These are phyloP conservation scores for Tillandsia leiboldiana DNA, from an alignment of 176 grass and related monocot species.

Conservation along the genomic window DNA sequence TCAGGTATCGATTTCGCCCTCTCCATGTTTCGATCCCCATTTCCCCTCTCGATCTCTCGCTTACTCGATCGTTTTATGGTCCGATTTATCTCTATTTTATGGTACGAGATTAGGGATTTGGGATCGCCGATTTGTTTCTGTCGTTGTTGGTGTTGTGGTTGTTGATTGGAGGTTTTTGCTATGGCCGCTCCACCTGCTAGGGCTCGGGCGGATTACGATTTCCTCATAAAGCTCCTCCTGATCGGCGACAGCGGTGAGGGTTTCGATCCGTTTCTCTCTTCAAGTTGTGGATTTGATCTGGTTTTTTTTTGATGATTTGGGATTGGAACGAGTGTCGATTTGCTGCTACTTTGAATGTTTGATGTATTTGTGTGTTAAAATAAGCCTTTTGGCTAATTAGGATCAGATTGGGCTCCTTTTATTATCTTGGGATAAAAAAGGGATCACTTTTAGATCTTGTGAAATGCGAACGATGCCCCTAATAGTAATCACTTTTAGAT, in stretches of 20 bases:
- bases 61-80: neutral
- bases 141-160: neutral
- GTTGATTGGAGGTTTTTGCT: neutral
- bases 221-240: constrained; percentile 23
- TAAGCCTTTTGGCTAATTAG: too few relatives aligned
- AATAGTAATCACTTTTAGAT: too few relatives aligned
- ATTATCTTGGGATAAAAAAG: too few relatives aligned
- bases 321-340: too few relatives aligned
- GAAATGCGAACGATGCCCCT: too few relatives aligned
- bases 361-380: too few relatives aligned
- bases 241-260: constrained; percentile 24
- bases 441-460: too few relatives aligned
- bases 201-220: constrained; percentile 27
- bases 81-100: neutral
- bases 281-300: neutral
- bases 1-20: constrained; percentile 7
- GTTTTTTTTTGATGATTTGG: neutral
- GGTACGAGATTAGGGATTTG: neutral
- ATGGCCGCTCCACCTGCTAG: constrained; percentile 28
- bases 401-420: too few relatives aligned
- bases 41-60: neutral
- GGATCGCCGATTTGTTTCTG: neutral
- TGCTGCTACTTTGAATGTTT: too few relatives aligned
- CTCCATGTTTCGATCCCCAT: constrained; percentile 8
- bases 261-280: neutral